Evolutionary conservation across 2,329 filamentous ascomycete genomes (phyloP).

Genomic region (Volutella citrinella): DNA sequence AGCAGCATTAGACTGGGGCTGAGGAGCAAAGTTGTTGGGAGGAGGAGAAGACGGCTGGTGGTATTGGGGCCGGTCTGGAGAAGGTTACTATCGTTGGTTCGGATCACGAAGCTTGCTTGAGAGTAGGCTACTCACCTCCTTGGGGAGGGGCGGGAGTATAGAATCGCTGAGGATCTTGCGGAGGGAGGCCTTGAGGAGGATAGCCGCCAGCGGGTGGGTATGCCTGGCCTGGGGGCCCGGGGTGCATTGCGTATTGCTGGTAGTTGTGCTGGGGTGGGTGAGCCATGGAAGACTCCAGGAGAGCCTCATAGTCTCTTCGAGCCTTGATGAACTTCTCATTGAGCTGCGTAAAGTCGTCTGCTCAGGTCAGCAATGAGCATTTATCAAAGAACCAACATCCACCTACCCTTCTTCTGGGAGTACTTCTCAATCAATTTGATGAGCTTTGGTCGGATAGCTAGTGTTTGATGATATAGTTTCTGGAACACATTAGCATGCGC

Average conservation of each 20-base stretch:
- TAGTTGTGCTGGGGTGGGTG: constrained; percentile 82
- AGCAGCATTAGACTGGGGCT: constrained; percentile 47
- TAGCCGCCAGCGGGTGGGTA: constrained; percentile 40
- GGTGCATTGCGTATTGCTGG: constrained; percentile 62
- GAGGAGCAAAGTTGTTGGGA: constrained; percentile 55
- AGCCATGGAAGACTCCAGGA: constrained; percentile 96
- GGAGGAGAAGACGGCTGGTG: constrained; percentile 45
- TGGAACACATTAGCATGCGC: constrained; percentile 37
- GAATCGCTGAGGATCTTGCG: constrained; percentile 64
- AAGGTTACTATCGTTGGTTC: constrained; percentile 13
- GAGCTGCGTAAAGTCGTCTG: constrained; percentile 96
- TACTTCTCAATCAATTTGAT: constrained; percentile 99
- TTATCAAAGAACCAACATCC: not conserved
- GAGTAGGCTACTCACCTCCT: constrained; percentile 18
- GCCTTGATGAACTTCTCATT: constrained; percentile 99
- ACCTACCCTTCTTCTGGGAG: constrained; percentile 91
- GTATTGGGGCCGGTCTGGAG: constrained; percentile 44
- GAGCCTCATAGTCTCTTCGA: constrained; percentile 88
- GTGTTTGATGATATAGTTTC: constrained; percentile 85
- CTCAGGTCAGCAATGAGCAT: constrained; percentile 16
- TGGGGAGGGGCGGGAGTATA: constrained; percentile 62
- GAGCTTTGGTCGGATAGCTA: constrained; percentile 92
- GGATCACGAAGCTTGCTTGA: not conserved
- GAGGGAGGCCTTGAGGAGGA: constrained; percentile 40
- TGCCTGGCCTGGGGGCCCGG: constrained; percentile 44